Evolutionary conservation across 257 asterid species (phyloP), one percentile per base, ranked within the genome.

Genomic region (Gynochthodes officinalis): DNA sequence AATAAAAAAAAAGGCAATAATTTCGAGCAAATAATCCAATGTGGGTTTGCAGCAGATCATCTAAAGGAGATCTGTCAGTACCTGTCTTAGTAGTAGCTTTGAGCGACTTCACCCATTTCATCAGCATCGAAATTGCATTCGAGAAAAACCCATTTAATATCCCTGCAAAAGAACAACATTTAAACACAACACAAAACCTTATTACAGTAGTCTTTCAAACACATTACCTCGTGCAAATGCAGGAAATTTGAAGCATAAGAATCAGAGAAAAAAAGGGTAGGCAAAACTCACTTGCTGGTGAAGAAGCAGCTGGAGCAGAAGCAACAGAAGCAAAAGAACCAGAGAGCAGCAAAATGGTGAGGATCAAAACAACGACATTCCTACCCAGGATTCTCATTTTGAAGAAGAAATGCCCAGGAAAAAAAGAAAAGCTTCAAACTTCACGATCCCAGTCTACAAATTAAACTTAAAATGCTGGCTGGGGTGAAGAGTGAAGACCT

Each of bases 51-150:
- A 50, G 53, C 44, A 69, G 28, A 44, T 49, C 63, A 67, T 19
- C 46, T 37, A 50, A 53, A 58, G 65, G 77, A 77, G 85, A 76
- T 77, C 84, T 72, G 59, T 74, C 82, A 65, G 59, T 73, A 92
- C 97, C 95, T 59, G 93, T 88, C 81, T 90, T 93, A 58, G 92
- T 86, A 16, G 91, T 86, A 52, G 91, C 73, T 80, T 78, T 90
- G 73, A 90, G 88, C 49, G 98, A 90, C 70, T 81, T 79, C 76
- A 82, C 71, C 95, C 95, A 90, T 81, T 89, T 90, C 97, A 87
- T 84, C 82, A 84, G 84, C 90, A 80, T 74, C 5, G 97, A 79
- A 60, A 87, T 76, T 40, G 90, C 90, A 79, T 90, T 90, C 13
- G 96, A 85, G 84, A 93, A 81, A 75, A 83, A 74, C 74, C 95